Evolutionary conservation across 1,139 yeast species (phyloP).

Genomic region (Kurtzmaniella quercitrusa): DNA sequence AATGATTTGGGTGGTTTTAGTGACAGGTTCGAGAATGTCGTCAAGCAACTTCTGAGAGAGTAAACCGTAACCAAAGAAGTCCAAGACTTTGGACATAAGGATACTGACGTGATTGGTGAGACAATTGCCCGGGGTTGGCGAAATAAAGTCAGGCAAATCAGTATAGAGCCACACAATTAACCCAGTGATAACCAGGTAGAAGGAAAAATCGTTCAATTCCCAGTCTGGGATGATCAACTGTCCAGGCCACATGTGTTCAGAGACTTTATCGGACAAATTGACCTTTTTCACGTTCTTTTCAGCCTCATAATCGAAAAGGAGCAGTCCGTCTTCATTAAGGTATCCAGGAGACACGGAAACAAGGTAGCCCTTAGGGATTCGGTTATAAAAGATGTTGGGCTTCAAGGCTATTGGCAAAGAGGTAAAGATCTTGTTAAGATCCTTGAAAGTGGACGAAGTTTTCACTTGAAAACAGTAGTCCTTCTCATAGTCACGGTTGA

Average conservation of each 20-base stretch:
- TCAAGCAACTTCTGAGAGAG: constrained; percentile 44
- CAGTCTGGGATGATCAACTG: constrained; percentile 83
- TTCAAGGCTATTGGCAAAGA: constrained; percentile 70
- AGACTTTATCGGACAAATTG: constrained; percentile 42
- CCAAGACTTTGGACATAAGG: constrained; percentile 28
- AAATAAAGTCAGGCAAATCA: constrained; percentile 81
- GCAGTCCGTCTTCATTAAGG: constrained; percentile 77
- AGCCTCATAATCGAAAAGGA: constrained; percentile 64
- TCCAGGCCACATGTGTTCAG: constrained; percentile 79
- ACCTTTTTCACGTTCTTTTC: constrained; percentile 43
- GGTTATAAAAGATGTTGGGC: constrained; percentile 71
- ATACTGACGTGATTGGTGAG: constrained; percentile 61
- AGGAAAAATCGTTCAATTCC: constrained; percentile 52
- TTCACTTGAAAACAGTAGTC: constrained; percentile 85
- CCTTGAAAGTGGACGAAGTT: constrained; percentile 52
- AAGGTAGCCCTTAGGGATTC: constrained; percentile 59
- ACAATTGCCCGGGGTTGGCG: constrained; percentile 91
- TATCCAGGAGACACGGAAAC: constrained; percentile 80
- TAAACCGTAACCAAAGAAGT: constrained; percentile 26
- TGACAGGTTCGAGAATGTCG: constrained; percentile 40
- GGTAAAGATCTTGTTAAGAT: constrained; percentile 57
- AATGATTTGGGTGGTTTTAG: constrained; percentile 53
- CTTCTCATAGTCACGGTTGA: constrained; percentile 78
- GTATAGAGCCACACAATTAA: constrained; percentile 79
- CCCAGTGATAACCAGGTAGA: constrained; percentile 38